These are phyloP conservation scores for Thecaphora frezii DNA, from an alignment of 1,284 basidiomycete genomes.

Conservation along the genomic window DNA sequence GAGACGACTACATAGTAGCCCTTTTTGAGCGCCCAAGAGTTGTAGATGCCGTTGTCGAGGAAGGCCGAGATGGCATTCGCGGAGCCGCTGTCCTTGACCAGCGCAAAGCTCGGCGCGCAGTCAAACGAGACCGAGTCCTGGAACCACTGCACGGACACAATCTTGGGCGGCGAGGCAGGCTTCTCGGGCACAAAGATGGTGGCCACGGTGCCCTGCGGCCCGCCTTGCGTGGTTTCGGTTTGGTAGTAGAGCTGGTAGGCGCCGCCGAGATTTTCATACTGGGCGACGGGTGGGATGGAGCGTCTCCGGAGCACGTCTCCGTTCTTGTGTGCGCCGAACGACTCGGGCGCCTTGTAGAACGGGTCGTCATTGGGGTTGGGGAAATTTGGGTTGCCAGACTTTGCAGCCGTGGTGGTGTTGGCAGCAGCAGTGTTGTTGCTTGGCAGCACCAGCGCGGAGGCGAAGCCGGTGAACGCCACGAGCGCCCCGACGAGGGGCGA, in stretches of 20 bases:
- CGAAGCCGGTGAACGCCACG: too few relatives aligned
- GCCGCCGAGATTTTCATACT: constrained; percentile 15
- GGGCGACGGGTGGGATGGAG: constrained; percentile 17
- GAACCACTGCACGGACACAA: constrained; percentile 37
- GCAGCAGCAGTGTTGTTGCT: constrained; percentile 10
- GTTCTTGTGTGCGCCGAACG: constrained; percentile 22
- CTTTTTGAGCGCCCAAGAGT: constrained; percentile 36
- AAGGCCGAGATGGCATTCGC: constrained; percentile 17
- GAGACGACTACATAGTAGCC: constrained; percentile 51
- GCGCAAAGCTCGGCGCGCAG: constrained; percentile 40
- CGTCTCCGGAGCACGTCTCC: constrained; percentile 37
- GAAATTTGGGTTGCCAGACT: constrained; percentile 1
- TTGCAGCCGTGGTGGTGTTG: constrained; percentile 38
- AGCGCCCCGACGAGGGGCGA: too few relatives aligned
- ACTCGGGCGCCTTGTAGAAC: constrained; percentile 27
- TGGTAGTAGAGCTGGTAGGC: constrained; percentile 44
- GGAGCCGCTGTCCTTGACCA: constrained; percentile 11
- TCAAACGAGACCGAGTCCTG: constrained; percentile 34
- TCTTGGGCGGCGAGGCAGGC: constrained; percentile 32
- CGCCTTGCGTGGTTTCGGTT: constrained; percentile 23
- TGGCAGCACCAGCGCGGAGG: not conserved
- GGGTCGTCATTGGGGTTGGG: constrained; percentile 36
- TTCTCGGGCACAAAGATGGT: constrained; percentile 40
- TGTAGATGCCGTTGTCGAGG: constrained; percentile 25
- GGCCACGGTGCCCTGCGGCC: constrained; percentile 23